phyloP scores from a whole-genome alignment of 129 eudicot species.

The Daucus carota region DNA sequence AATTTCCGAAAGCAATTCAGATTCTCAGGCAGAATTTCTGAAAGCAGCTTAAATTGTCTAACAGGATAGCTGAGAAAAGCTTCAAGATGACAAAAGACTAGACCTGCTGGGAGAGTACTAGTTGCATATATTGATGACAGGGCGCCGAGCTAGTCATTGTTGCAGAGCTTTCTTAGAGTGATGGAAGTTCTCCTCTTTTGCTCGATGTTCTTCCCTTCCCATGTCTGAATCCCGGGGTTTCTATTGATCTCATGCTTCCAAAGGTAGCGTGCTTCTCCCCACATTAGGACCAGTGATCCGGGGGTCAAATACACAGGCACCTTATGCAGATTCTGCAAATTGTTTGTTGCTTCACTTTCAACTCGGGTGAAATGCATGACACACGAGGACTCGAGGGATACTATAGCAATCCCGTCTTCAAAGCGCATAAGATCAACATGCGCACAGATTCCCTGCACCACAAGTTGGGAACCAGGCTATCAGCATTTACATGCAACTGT shows the following conservation, averaged over 20 bases:
- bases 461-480: not conserved
- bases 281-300: conserved; percentile 64
- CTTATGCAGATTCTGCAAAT: conserved; percentile 2
- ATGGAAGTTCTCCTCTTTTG: conserved; percentile 76
- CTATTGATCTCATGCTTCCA: conserved; percentile 95
- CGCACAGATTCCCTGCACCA: conserved; percentile 76
- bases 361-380: conserved; percentile 78
- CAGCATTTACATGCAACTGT: not conserved
- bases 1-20: not conserved
- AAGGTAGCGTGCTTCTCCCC: conserved; percentile 72
- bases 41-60: not conserved
- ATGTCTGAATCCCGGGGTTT: conserved; percentile 68
- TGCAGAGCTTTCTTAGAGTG: conserved; percentile 64
- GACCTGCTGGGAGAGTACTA: not conserved
- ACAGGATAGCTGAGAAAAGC: not conserved
- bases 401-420: conserved; percentile 85
- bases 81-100: not conserved
- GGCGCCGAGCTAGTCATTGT: conserved; percentile 13
- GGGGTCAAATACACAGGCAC: conserved; percentile 65
- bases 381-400: conserved; percentile 81
- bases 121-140: not conserved
- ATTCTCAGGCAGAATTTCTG: not conserved
- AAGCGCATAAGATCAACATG: conserved; percentile 93
- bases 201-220: conserved; percentile 64
- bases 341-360: conserved; percentile 17